Base-by-base conservation (phyloP, 2,329 filamentous ascomycete species). In the Neofusicoccum umdonicola region DNA sequence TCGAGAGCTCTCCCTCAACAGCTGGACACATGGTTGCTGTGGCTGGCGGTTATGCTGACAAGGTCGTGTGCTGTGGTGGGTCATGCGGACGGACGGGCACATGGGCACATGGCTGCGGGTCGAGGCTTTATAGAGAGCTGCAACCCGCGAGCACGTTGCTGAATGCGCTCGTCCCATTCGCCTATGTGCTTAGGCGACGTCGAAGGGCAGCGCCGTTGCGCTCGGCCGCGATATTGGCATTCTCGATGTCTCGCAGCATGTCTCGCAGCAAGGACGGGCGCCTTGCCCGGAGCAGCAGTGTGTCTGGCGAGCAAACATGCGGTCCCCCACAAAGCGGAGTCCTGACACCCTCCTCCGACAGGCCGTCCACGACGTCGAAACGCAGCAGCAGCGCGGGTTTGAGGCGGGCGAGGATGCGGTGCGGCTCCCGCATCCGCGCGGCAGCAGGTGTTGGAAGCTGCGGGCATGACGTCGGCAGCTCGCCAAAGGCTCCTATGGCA, bases 111-210 rank as follows among this genome's bases (percentile, higher is more conserved):
- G 15, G 9, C 56, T 19, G 34, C 34, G 56, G 56, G 34, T 15
- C 9, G 56, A 48, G 17, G 56, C 56, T 60, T 60, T 60, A 60
- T 60, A 60, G 56, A 60, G 56, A n/a, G 56, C 42, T 60, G 56
- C 27, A 37, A n/a, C 12, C 31, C 27, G n/a, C 41, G 42, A 48
- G 19, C 56, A 60, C 56, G 56, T 60, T 60, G n/a, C 22, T 12
- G n/a, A 37, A 60, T 60, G n/a, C 42, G 42, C n/a, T n/a, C n/a
- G 5, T 48, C 31, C 37, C 56, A 60, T 60, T 60, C 56, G 56
- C 17, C 56, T 60, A n/a, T 13, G 31, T 12, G 27, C 39, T 5
- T 47, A 1, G 4, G 7, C 27, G 3, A 17, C 34, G 5, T 9
- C n/a, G n/a, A 37, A 13, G n/a, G 12, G 15, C 52, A 13, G 41